Percentiles rank a stretch among this genome's conserved stretches.
Evolutionary conservation across 306 rosid genomes (phyloP).

Genomic region (Malus sylvestris): DNA sequence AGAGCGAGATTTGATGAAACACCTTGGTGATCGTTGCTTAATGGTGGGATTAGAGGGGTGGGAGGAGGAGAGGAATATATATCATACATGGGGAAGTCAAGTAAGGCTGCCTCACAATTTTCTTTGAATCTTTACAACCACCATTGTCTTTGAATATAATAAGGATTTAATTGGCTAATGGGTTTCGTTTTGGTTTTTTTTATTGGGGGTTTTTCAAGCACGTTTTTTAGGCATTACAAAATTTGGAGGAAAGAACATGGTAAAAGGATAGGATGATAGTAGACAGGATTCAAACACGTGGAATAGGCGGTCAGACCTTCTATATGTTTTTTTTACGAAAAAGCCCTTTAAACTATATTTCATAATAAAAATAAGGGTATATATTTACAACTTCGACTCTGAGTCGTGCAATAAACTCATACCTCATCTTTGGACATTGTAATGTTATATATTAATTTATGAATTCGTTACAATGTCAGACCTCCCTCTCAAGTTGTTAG

Average conservation of each 20-base stretch:
- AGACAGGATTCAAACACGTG: neutral
- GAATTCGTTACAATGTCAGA: too few relatives aligned
- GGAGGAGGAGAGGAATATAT: conserved; percentile 2
- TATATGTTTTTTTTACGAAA: neutral
- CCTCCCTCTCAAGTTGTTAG: too few relatives aligned
- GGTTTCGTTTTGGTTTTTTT: neutral
- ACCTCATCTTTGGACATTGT: too few relatives aligned
- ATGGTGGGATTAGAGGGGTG: neutral
- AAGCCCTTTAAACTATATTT: neutral
- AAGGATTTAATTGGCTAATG: neutral
- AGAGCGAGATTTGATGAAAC: neutral
- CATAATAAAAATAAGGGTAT: neutral
- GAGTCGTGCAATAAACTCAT: too few relatives aligned
- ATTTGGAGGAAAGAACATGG: neutral
- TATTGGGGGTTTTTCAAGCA: conserved; percentile 26
- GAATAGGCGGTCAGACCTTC: neutral
- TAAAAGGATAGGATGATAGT: neutral
- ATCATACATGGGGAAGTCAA: neutral
- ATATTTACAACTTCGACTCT: too few relatives aligned
- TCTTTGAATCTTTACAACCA: conserved; percentile 21
- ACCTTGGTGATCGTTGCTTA: neutral
- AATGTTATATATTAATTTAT: too few relatives aligned
- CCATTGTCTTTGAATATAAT: neutral
- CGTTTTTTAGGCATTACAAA: conserved; percentile 43
- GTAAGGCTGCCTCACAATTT: conserved; percentile 16